phyloP scores from a whole-genome alignment of 768 basidiomycete species.

The Pilatotrama ljubarskyi region DNA sequence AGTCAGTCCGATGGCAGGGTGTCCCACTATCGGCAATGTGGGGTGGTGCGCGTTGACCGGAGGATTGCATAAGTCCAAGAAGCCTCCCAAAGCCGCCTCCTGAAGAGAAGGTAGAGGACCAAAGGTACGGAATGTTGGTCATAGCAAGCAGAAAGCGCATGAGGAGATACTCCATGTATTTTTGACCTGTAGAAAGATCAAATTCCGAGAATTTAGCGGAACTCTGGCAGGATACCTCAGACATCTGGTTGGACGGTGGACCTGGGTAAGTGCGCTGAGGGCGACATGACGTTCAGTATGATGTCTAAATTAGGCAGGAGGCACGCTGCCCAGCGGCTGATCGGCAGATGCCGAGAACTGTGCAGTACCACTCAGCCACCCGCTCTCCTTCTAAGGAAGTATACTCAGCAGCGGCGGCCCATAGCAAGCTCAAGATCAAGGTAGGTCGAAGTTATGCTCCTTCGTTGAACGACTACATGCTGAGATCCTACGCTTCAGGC shows the following conservation, averaged over 20 bases:
- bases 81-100: neutral
- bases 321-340: too few species aligned
- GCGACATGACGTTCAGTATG: neutral
- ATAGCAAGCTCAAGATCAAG: conserved; percentile 38
- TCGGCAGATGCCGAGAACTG: conserved; percentile 32
- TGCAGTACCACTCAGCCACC: conserved; percentile 36
- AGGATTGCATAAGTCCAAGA: conserved; percentile 2
- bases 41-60: neutral
- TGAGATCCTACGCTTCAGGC: conserved; percentile 9
- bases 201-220: too few species aligned
- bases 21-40: neutral
- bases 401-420: conserved; percentile 32
- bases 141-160: too few species aligned
- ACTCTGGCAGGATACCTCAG: too few species aligned
- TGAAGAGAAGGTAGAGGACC: neutral
- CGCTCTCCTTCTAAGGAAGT: conserved; percentile 18
- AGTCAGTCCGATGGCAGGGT: neutral
- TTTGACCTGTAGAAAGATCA: too few species aligned
- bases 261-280: too few species aligned
- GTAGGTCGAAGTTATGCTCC: conserved; percentile 28
- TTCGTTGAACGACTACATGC: neutral
- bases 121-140: too few species aligned
- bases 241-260: too few species aligned
- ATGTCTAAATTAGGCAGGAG: neutral
- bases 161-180: too few species aligned